These are phyloP conservation scores for Phytophthora kernoviae DNA, from an alignment of 352 stramenopile species.

Conservation along the genomic window DNA sequence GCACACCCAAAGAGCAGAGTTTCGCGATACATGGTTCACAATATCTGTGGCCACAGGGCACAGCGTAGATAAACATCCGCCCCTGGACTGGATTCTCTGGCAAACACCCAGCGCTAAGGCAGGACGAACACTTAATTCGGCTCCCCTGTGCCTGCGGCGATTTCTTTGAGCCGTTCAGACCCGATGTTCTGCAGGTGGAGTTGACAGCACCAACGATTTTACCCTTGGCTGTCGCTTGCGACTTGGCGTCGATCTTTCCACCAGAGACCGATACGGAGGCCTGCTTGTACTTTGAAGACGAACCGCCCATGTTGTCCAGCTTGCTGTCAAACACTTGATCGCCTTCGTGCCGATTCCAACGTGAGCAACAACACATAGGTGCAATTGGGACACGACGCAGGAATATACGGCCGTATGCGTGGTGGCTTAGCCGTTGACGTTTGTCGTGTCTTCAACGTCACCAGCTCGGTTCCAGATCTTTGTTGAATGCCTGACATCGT, in stretches of 20 bases:
- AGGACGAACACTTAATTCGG: conserved; percentile 21
- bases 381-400: background rate
- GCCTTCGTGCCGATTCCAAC: background rate
- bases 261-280: background rate
- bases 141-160: background rate
- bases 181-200: background rate
- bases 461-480: background rate
- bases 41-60: conserved; percentile 35
- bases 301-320: background rate
- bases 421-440: background rate
- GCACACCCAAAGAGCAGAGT: conserved; percentile 34
- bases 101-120: conserved; percentile 10
- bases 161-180: background rate
- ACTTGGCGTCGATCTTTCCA: background rate
- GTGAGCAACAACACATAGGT: background rate
- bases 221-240: background rate
- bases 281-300: background rate
- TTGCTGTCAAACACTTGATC: background rate
- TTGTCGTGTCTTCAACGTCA: background rate
- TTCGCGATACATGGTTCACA: conserved; percentile 31
- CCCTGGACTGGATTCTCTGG: conserved; percentile 5
- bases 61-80: conserved; percentile 5
- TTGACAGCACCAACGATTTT: background rate
- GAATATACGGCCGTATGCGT: background rate
- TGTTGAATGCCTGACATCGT: too few relatives aligned